Base-by-base conservation (phyloP, 495 filamentous ascomycete species). In the Ramalina intermedia region DNA sequence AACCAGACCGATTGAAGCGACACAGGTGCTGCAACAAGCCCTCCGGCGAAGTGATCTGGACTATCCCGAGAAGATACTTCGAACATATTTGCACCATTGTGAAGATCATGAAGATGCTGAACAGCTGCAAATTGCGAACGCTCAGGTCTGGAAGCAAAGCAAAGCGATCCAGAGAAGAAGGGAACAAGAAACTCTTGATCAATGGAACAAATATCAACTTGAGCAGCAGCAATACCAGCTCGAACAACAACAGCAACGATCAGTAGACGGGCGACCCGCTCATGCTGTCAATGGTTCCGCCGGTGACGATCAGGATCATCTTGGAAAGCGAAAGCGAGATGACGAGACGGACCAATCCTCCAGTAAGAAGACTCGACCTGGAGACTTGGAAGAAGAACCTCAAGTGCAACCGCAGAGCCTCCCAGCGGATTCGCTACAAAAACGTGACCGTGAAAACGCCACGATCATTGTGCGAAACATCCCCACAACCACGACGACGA, bases 21-120 rank as follows among this genome's bases (percentile, higher is more conserved):
- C 65, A 0, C 69, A 64, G 48, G 81, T 94, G 38, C 66, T 96
- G 36, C 75, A 79, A 49, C 73, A 81, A 53, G 88, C 85, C 6
- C 70, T 94, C 46, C 69, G 75, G 51, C 71, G 79, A 49, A 68
- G 69, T 21, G 75, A 73, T 24, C 60, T 98, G n/a, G 88, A 98
- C 62, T 91, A 83, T 82, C 91, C 91, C 0, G 90, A 95, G 61
- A 85, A 84, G 59, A 73, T 96, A 37, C 71, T 94, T 62, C 83
- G 88, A 53, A 75, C 81, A 17, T 94, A 84, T 51, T 64, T 87
- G 33, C 73, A 84, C 37, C 89, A 96, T 58, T 93, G 86, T 57
- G 82, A 90, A 56, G 84, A 87, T 53, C 87, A 91, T 55, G 87
- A 91, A 59, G 72, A 78, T 42, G 76, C 82, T 6, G 74, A 82